Conservation (phyloP, 177 flowering plant genomes). For the Vitis hybrid region DNA sequence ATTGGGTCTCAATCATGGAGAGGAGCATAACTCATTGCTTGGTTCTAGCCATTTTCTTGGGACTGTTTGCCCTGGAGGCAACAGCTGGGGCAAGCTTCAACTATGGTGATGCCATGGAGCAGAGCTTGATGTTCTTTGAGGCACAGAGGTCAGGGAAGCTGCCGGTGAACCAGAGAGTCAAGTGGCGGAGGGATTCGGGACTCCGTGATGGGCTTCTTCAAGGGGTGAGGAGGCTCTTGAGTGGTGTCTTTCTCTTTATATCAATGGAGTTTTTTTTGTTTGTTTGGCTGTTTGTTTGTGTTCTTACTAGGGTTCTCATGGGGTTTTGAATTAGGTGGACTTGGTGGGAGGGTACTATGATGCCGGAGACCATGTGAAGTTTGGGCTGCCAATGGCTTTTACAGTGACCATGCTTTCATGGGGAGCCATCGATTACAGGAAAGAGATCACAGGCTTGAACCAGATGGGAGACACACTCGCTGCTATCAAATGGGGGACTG, state of each 20-base stretch:
- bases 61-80: slow-evolving; percentile 6
- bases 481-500: slow-evolving; percentile 89
- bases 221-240: slow-evolving; percentile 46
- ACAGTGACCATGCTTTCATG: slow-evolving; percentile 78
- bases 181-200: slow-evolving; percentile 85
- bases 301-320: neutral
- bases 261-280: neutral
- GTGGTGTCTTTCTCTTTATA: neutral
- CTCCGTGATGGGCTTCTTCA: slow-evolving; percentile 68
- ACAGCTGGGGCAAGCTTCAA: slow-evolving; percentile 27
- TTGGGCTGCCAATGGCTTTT: slow-evolving; percentile 89
- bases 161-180: slow-evolving; percentile 48
- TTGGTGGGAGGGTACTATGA: slow-evolving; percentile 97
- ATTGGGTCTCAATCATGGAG: neutral
- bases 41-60: neutral
- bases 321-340: slow-evolving; percentile 50
- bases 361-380: slow-evolving; percentile 95
- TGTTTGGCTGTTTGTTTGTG: neutral
- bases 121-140: slow-evolving; percentile 73
- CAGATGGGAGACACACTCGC: slow-evolving; percentile 59
- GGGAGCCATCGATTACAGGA: slow-evolving; percentile 63
- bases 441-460: slow-evolving; percentile 44
- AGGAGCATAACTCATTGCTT: neutral
- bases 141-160: slow-evolving; percentile 91
- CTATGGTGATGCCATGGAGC: slow-evolving; percentile 72